Base-by-base conservation (phyloP, 768 basidiomycete genomes). In the Coprinopsis cinerea region DNA sequence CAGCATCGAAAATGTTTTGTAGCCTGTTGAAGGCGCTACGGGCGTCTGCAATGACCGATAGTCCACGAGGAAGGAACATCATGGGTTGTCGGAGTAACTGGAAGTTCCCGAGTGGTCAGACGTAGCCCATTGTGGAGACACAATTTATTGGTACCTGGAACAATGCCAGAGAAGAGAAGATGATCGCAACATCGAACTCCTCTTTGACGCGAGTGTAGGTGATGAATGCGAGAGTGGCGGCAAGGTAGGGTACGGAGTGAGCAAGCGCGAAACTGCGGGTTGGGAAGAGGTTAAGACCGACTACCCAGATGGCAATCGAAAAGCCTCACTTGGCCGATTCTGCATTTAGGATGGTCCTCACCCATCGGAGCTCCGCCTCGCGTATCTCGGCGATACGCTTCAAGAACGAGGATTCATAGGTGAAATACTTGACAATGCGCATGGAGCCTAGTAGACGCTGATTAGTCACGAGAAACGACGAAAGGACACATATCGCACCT, bases 341-440 rank as follows among this genome's bases (percentile, higher is more conserved):
- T 15, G 78, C 73, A 51, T 82, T 69, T 34, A 81, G 71, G 41
- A 88, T 84, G 57, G 65, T 72, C 30, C 76, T 65, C 13, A 85
- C 69, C 0, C 78, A 81, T 15, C 64, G 59, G 18, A 88, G 65
- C 59, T 86, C 85, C 23, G 73, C 67, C 18, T 67, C 64, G 24
- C 85, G 72, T 26, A 77, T 74, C 10, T 69, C 67, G 44, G 68
- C 72, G 22, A 86, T 78, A 83, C 85, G 71, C 53, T 79, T 71
- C 37, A 85, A 62, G 64, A 85, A 87, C 0, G 85, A 82, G 1
- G 71, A 55, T 64, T 88, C 86, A 54, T 85, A 87, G 23, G 78
- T 82, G 61, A 88, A 88, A 57, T 82, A 85, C 61, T 86, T 87
- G 47, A 88, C 79, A n/a, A 85, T 74, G 3, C 81, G 75, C 82